These are phyloP conservation scores for Aphanomyces astaci DNA, from an alignment of 352 stramenopile genomes.

Conservation along the genomic window DNA sequence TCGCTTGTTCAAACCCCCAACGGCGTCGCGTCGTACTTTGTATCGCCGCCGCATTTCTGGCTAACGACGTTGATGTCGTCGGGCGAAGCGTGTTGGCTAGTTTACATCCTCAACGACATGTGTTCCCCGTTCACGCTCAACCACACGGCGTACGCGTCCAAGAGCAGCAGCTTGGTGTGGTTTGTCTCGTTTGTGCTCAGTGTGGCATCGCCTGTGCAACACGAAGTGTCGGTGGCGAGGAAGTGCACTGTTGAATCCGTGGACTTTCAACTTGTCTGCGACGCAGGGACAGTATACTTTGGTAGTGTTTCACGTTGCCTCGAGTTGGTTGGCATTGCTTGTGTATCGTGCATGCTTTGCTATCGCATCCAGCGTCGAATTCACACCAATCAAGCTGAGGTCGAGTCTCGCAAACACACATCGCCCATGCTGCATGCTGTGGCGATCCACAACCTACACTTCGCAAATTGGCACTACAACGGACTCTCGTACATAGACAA, in stretches of 20 bases:
- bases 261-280: conserved; percentile 8
- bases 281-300: not conserved
- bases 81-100: conserved; percentile 1
- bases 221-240: not conserved
- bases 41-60: not conserved
- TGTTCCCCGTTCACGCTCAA: not conserved
- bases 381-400: not conserved
- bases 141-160: not conserved
- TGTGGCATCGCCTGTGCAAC: not conserved
- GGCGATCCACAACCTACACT: not conserved
- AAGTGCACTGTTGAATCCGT: not conserved
- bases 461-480: conserved; percentile 1
- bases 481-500: conserved; percentile 12
- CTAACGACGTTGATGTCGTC: not conserved
- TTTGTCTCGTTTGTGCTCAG: not conserved
- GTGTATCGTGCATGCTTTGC: not conserved
- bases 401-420: not conserved
- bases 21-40: conserved; percentile 3
- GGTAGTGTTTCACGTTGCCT: not conserved
- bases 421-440: conserved; percentile 5
- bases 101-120: conserved; percentile 7
- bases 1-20: not conserved
- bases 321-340: not conserved
- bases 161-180: not conserved
- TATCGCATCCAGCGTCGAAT: not conserved